Evolutionary conservation across 169 alveolate species (phyloP).

Genomic region (Miamiensis avidus): DNA sequence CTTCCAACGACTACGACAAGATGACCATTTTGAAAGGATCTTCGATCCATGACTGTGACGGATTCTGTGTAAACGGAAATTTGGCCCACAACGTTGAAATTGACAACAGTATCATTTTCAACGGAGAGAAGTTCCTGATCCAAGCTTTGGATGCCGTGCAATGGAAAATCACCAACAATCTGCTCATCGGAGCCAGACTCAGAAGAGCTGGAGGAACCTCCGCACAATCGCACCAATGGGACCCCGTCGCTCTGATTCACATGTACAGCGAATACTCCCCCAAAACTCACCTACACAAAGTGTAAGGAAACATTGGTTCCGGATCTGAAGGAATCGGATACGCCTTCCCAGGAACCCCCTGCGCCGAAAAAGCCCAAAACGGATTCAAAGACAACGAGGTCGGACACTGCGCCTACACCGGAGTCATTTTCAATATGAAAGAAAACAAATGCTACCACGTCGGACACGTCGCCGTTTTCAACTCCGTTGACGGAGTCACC

Average conservation of each 20-base stretch:
- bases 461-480: neutral
- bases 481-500: neutral
- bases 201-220: neutral
- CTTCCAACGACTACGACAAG: neutral
- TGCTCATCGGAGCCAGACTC: neutral
- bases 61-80: neutral
- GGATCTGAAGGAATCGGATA: neutral
- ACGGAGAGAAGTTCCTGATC: neutral
- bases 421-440: neutral
- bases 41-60: constrained; percentile 3
- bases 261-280: neutral
- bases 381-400: neutral
- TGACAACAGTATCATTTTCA: neutral
- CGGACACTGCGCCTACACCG: neutral
- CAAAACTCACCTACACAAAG: neutral
- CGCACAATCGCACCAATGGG: neutral
- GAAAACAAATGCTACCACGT: neutral
- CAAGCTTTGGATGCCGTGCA: neutral
- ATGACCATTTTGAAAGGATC: neutral
- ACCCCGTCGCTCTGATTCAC: neutral
- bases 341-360: neutral
- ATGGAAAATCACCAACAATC: neutral
- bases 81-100: neutral
- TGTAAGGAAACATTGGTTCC: neutral
- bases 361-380: neutral